Base-by-base conservation (phyloP, 257 asterid genomes). In the Cordia subcordata region DNA sequence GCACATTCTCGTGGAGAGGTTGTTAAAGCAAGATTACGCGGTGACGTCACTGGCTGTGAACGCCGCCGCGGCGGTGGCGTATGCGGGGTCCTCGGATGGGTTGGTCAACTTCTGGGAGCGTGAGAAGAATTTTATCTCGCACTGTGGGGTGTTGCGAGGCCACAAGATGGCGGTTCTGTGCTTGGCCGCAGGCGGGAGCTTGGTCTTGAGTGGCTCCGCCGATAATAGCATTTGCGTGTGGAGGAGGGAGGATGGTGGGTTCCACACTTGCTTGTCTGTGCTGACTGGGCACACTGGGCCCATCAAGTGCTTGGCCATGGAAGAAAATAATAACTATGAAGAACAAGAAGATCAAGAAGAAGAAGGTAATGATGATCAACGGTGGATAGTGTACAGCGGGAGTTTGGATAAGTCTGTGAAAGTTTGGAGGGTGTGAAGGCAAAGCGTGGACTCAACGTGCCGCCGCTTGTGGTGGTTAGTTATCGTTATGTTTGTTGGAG, bases 81-180 rank as follows among this genome's bases (percentile, higher is more conserved):
- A 93, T 64, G 87, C 90, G 0, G 99, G 97, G 0, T 81, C 95
- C 1, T 93, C 99, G 8, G 96, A 86, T 65, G 99, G 99, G 23
- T 66, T 93, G 55, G 90, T 89, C 14, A 85, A 80, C 55, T 93
- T 89, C 63, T 93, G 99, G 99, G 84, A 79, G 67, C 68, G 78
- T 0, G 87, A 70, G 47, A 83, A 76, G 79, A 77, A 70, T 38
- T 86, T 77, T 74, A 68, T 88, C 70, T 51, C 77, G 0, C 80
- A 82, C 73, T 86, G 95, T 58, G 99, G 99, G 45, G 88, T 83
- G 3, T 47, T 93, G 54, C 58, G 95, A 62, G 96, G 97, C 14
- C 99, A 93, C 68, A 93, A 83, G 72, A 14, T 83, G 64, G 99
- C 96, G 12, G 96, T 93, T 49, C 64, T 93, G 32, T 93, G 97